Conservation (phyloP, 495 filamentous ascomycete species). For the Hyaloscypha variabilis region DNA sequence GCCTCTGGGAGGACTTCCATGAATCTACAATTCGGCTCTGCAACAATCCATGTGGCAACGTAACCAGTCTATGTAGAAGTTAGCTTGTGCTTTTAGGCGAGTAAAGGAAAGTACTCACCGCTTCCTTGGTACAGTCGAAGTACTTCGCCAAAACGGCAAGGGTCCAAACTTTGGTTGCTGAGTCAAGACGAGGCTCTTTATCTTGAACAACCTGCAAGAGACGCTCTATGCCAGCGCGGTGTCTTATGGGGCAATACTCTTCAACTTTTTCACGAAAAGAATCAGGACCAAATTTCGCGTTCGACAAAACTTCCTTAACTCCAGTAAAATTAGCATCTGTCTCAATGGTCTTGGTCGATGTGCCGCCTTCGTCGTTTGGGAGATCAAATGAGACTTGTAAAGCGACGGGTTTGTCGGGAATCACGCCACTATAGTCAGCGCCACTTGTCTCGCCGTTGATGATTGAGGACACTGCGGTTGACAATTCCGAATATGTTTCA, state of each 20-base stretch:
- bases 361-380: no score
- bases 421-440: not conserved
- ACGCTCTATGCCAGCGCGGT: conserved; percentile 50
- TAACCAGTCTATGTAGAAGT: conserved; percentile 16
- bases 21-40: conserved; percentile 19
- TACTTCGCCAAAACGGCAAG: conserved; percentile 52
- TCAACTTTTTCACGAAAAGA: conserved; percentile 19
- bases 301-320: no score
- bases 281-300: not conserved
- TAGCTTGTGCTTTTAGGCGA: not conserved
- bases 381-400: not conserved
- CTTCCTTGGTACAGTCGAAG: conserved; percentile 40
- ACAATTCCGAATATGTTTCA: no score
- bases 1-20: conserved; percentile 29
- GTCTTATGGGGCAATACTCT: conserved; percentile 51
- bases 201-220: conserved; percentile 48
- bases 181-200: conserved; percentile 43
- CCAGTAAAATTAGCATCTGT: no score
- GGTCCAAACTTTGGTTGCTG: conserved; percentile 56
- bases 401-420: not conserved
- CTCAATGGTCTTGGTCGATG: no score
- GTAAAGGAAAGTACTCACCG: conserved; percentile 17
- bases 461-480: not conserved
- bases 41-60: conserved; percentile 20
- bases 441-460: not conserved